Evolutionary conservation across 495 filamentous ascomycete genomes (phyloP).

Genomic region (Penicillium robsamsonii): DNA sequence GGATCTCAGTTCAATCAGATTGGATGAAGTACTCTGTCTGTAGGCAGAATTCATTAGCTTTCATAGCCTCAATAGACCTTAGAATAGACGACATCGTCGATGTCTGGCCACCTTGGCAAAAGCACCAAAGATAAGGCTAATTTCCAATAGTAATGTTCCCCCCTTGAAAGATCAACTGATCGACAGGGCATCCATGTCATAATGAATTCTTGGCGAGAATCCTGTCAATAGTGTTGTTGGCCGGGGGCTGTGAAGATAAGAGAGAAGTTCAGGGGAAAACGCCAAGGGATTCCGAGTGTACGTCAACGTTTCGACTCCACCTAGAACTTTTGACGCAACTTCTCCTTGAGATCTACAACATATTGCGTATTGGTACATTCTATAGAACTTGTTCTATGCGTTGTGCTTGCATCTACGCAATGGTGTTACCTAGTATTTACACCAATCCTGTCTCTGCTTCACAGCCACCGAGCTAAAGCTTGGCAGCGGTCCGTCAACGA

Average conservation of each 20-base stretch:
- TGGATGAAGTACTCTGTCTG: too few relatives aligned
- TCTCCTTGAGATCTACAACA: not conserved
- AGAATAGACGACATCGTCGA: too few relatives aligned
- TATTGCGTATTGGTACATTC: not conserved
- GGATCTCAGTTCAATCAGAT: not conserved
- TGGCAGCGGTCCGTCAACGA: slow-evolving; percentile 39
- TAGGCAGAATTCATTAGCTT: not conserved
- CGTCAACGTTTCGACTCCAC: not conserved
- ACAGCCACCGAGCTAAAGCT: slow-evolving; percentile 33
- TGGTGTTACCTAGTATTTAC: slow-evolving; percentile 3
- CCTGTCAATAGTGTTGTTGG: slow-evolving; percentile 17
- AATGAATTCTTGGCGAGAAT: slow-evolving; percentile 16
- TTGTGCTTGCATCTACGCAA: slow-evolving; percentile 4
- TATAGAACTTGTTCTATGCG: not conserved
- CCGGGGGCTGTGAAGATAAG: slow-evolving; percentile 26
- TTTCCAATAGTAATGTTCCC: slow-evolving; percentile 13
- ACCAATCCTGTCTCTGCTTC: slow-evolving; percentile 13
- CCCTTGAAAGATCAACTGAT: slow-evolving; percentile 11
- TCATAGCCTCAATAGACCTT: not conserved
- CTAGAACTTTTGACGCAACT: not conserved
- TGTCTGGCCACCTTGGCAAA: slow-evolving; percentile 20
- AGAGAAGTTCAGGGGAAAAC: slow-evolving; percentile 13
- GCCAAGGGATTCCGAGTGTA: slow-evolving; percentile 1
- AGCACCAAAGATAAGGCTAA: not conserved
- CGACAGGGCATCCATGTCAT: slow-evolving; percentile 10